Percentiles rank a stretch among this genome's conserved stretches.
Conservation (phyloP, 768 basidiomycete genomes). For the Amanita pseudoporphyria region DNA sequence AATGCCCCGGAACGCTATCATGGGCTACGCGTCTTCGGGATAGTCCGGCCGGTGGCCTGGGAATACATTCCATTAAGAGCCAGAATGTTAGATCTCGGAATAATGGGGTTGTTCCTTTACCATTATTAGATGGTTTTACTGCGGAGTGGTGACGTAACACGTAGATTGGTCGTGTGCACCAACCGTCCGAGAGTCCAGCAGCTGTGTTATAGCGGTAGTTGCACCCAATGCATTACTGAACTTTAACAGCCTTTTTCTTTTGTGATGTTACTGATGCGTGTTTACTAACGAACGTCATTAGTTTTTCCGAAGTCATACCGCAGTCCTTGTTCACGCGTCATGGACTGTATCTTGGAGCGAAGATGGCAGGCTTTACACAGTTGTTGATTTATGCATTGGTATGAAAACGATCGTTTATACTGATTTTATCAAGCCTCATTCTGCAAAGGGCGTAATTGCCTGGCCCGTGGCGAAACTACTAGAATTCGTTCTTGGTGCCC, state of each 20-base stretch:
- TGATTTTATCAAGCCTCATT: not conserved
- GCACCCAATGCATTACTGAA: no score
- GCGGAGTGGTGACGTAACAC: conserved; percentile 23
- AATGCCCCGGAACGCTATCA: not conserved
- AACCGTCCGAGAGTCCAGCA: not conserved
- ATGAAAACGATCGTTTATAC: not conserved
- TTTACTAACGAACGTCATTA: conserved; percentile 17
- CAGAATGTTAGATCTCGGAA: not conserved
- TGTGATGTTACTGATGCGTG: not conserved
- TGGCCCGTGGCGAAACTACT: conserved; percentile 85
- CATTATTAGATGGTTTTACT: no score
- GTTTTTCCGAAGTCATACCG: conserved; percentile 88
- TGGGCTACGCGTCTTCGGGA: not conserved
- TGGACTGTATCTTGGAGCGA: conserved; percentile 82
- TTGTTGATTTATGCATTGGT: conserved; percentile 64
- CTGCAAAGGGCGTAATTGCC: conserved; percentile 52
- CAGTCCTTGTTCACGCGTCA: conserved; percentile 89
- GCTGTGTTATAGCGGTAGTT: not conserved
- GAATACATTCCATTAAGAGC: not conserved
- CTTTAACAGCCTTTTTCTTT: not conserved
- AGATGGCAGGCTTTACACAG: conserved; percentile 67
- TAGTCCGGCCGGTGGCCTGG: not conserved
- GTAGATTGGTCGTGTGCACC: conserved; percentile 1
- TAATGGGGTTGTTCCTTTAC: not conserved
- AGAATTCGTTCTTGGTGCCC: conserved; percentile 66